Conservation (phyloP, 129 eudicot genomes). For the Silybum marianum region DNA sequence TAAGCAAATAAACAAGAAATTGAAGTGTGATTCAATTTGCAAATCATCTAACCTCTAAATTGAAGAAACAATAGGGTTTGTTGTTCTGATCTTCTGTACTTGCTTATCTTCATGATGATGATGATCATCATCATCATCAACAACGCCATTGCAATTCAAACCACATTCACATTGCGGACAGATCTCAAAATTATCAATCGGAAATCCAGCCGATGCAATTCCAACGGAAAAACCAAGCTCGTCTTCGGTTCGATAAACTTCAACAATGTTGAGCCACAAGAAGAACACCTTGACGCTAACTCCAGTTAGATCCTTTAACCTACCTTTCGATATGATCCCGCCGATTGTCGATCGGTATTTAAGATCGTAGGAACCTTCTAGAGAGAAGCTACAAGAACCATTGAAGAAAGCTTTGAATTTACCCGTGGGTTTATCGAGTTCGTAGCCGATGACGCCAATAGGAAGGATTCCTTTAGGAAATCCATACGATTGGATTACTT, state of each 20-base stretch:
- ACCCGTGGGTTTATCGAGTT: conserved; percentile 58
- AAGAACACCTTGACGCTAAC: conserved; percentile 65
- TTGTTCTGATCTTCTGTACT: conserved; percentile 22
- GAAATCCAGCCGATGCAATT: conserved; percentile 63
- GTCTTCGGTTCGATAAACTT: conserved; percentile 47
- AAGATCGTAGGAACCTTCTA: conserved; percentile 73
- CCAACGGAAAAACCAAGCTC: conserved; percentile 79
- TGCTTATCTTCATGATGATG: not conserved
- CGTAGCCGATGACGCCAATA: conserved; percentile 56
- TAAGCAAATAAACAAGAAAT: not conserved
- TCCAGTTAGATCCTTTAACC: conserved; percentile 51
- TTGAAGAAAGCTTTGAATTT: conserved; percentile 54
- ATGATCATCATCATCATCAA: not conserved
- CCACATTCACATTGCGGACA: conserved; percentile 96
- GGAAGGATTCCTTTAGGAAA: conserved; percentile 86
- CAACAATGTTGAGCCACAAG: conserved; percentile 73
- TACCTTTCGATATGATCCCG: conserved; percentile 50
- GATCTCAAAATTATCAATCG: conserved; percentile 56
- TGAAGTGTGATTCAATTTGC: conserved; percentile 1
- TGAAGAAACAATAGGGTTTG: conserved; percentile 39
- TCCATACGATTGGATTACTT: conserved; percentile 51
- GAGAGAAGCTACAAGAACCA: conserved; percentile 59
- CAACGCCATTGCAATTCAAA: conserved; percentile 44
- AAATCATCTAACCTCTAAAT: conserved; percentile 27
- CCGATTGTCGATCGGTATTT: conserved; percentile 56